These are phyloP conservation scores for Malus hybrid DNA, from an alignment of 331 rosid genomes.

Conservation along the genomic window DNA sequence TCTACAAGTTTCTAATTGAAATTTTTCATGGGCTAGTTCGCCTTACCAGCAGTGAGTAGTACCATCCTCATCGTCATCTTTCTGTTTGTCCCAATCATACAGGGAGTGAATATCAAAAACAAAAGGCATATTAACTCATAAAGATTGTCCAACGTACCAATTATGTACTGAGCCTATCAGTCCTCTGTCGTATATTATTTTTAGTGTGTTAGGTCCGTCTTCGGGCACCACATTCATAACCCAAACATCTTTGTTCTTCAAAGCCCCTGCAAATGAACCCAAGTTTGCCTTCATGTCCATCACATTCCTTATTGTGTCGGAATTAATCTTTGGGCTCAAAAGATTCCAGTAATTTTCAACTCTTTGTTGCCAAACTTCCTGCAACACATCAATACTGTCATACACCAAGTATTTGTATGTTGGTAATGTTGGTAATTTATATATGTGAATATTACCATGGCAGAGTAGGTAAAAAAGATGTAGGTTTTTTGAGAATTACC, in stretches of 20 bases:
- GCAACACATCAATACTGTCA: conserved; percentile 13
- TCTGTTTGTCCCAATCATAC: no score
- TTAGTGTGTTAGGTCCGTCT: conserved; percentile 38
- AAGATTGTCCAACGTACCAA: conserved; percentile 24
- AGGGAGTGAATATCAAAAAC: no score
- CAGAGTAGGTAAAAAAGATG: neutral
- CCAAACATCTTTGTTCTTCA: conserved; percentile 39
- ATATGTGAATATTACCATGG: neutral
- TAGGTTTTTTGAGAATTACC: conserved; percentile 6
- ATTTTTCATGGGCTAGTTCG: no score
- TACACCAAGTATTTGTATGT: neutral
- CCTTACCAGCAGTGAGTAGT: no score
- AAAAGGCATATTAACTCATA: neutral
- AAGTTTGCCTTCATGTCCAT: conserved; percentile 49
- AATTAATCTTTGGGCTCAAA: conserved; percentile 24
- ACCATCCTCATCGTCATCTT: no score
- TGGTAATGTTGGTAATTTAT: no score
- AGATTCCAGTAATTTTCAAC: conserved; percentile 31
- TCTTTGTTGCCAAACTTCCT: conserved; percentile 30
- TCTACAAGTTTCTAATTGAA: neutral
- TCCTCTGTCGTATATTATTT: conserved; percentile 44
- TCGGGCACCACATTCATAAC: conserved; percentile 48
- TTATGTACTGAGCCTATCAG: conserved; percentile 40
- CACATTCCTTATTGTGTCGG: conserved; percentile 28
- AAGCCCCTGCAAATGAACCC: conserved; percentile 46